These are phyloP conservation scores for Penicillium pancosmium DNA, from an alignment of 495 filamentous ascomycete genomes.

Conservation along the genomic window DNA sequence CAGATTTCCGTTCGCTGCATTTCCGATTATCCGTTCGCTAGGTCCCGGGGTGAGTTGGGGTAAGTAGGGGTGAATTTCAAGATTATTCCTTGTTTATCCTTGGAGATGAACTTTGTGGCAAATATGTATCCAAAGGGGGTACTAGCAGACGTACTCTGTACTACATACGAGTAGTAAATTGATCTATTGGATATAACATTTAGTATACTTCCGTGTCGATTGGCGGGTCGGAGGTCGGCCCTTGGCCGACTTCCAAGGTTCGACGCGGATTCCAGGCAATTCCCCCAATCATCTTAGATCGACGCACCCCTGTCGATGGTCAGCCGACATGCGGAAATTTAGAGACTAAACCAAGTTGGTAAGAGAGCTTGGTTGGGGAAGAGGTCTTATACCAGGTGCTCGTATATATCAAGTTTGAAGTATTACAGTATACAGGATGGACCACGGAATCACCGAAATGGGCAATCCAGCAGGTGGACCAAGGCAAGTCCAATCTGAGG, in stretches of 20 bases:
- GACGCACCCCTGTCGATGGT: slow-evolving; percentile 23
- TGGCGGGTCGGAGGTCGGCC: slow-evolving; percentile 11
- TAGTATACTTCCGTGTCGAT: slow-evolving; percentile 9
- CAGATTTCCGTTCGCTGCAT: neutral
- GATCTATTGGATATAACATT: no score
- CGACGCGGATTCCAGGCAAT: slow-evolving; percentile 23
- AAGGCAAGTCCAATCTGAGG: slow-evolving; percentile 10
- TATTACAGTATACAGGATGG: neutral
- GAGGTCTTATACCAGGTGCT: neutral
- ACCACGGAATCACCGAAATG: slow-evolving; percentile 24
- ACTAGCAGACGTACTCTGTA: no score
- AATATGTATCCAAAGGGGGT: no score
- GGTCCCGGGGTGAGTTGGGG: neutral
- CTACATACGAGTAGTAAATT: no score
- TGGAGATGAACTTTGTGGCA: no score
- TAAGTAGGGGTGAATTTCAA: neutral
- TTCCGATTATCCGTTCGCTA: slow-evolving; percentile 1
- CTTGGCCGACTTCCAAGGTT: slow-evolving; percentile 15
- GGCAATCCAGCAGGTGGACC: slow-evolving; percentile 17
- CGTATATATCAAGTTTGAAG: neutral
- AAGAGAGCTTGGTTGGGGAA: neutral
- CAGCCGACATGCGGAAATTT: slow-evolving; percentile 28
- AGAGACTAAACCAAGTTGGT: neutral
- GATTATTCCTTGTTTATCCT: neutral
- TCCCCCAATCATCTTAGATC: slow-evolving; percentile 24